Conservation (phyloP, 2,329 filamentous ascomycete species). For the Alternaria brassicicola region DNA sequence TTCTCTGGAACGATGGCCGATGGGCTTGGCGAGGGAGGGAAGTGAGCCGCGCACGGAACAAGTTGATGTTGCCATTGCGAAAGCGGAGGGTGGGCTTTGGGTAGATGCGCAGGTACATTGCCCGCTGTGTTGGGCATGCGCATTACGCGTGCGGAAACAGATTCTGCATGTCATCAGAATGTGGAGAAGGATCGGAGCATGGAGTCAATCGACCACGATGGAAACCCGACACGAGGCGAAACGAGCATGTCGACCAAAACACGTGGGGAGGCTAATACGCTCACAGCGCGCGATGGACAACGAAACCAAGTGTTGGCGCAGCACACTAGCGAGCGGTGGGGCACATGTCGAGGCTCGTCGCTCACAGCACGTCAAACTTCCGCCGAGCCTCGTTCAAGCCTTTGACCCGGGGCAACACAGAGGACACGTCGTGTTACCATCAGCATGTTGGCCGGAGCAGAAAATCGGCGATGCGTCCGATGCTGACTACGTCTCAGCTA, state of each 20-base stretch:
- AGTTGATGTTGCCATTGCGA: neutral
- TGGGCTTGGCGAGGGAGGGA: neutral
- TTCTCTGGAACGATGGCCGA: neutral
- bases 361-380: neutral
- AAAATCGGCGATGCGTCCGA: neutral
- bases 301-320: neutral
- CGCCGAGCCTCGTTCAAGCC: neutral
- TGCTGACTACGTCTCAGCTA: neutral
- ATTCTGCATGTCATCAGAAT: neutral
- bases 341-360: neutral
- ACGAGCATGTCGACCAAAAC: neutral
- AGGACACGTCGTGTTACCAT: neutral
- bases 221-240: neutral
- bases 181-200: neutral
- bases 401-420: neutral
- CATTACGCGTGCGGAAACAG: neutral
- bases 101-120: neutral
- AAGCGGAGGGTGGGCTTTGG: neutral
- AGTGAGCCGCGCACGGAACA: neutral
- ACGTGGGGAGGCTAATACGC: constrained; percentile 10
- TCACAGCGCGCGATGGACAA: neutral
- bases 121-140: neutral
- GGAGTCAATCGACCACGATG: neutral
- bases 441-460: neutral
- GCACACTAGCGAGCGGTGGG: neutral